A percentile compares a stretch with the other conserved stretches of the same genome.
phyloP scores from a whole-genome alignment of 192 early-diverging fungal species.

The Dissophora globulifera region DNA sequence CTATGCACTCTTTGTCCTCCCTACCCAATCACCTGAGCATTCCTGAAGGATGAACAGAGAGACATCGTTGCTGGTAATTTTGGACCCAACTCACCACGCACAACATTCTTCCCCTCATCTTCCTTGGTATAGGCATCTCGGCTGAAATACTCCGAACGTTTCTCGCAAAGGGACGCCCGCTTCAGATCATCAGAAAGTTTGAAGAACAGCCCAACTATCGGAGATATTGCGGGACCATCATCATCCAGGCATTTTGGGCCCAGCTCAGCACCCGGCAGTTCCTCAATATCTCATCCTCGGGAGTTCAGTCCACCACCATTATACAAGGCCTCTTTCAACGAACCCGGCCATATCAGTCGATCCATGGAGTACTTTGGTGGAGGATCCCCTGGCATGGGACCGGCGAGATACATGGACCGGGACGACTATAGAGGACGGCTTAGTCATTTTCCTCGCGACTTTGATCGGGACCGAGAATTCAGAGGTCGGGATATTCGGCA shows the following conservation, averaged over 20 bases:
- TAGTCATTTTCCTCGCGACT: constrained; percentile 31
- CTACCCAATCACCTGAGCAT: too few species aligned
- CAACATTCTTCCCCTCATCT: too few species aligned
- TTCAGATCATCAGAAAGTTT: constrained; percentile 35
- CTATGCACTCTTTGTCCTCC: too few species aligned
- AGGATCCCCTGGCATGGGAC: constrained; percentile 17
- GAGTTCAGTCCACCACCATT: constrained; percentile 37
- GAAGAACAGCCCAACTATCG: constrained; percentile 10
- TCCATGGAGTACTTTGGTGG: constrained; percentile 29
- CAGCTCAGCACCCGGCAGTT: constrained; percentile 24
- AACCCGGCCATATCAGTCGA: constrained; percentile 18
- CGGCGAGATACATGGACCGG: constrained; percentile 34
- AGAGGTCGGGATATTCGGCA: constrained; percentile 24
- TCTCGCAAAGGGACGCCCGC: constrained; percentile 26
- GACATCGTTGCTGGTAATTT: too few species aligned
- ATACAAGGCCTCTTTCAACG: constrained; percentile 15
- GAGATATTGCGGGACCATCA: constrained; percentile 21
- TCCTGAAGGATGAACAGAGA: too few species aligned
- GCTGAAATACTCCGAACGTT: constrained; percentile 34
- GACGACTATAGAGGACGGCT: constrained; percentile 37
- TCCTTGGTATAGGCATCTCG: constrained; percentile 23
- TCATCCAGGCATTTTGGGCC: constrained; percentile 33
- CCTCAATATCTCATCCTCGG: constrained; percentile 25
- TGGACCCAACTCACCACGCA: too few species aligned
- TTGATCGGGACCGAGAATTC: constrained; percentile 40